A percentile compares a stretch with the other conserved stretches of the same genome.
Evolutionary conservation across 139 green algal genomes (phyloP).

Genomic region (Auxenochlorella protothecoides): DNA sequence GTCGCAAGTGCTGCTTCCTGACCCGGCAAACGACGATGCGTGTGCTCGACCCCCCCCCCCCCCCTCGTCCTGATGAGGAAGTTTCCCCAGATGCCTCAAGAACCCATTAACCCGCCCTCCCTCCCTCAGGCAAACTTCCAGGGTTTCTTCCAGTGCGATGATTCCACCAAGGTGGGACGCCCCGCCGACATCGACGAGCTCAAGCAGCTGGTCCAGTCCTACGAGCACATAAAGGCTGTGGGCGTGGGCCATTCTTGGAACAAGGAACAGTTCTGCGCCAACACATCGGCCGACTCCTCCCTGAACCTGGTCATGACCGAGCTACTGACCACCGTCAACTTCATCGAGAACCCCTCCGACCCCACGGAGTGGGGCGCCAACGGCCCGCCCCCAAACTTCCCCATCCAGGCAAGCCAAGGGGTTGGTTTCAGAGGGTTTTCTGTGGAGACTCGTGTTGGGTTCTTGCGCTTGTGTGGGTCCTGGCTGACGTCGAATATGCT

Average conservation of each 20-base stretch:
- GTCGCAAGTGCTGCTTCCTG: too few relatives aligned
- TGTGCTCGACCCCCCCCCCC: neutral
- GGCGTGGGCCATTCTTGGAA: conserved; percentile 52
- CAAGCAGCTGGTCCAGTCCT: conserved; percentile 11
- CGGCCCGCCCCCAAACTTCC: conserved; percentile 5
- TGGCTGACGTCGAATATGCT: too few relatives aligned
- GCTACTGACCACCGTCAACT: conserved; percentile 13
- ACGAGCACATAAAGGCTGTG: conserved; percentile 1
- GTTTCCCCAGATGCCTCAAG: too few relatives aligned
- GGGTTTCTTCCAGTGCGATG: conserved; percentile 37
- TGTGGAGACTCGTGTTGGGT: too few relatives aligned
- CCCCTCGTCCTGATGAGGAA: neutral
- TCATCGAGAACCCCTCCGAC: conserved; percentile 11
- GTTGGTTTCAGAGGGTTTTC: too few relatives aligned
- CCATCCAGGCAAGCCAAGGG: conserved; percentile 4
- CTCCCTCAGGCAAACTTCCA: conserved; percentile 9
- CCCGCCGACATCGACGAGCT: conserved; percentile 29
- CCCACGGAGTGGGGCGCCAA: neutral
- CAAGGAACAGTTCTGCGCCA: conserved; percentile 10
- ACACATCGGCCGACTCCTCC: neutral
- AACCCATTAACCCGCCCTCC: neutral
- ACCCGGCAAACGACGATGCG: too few relatives aligned
- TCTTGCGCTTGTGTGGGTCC: too few relatives aligned
- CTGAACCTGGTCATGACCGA: conserved; percentile 57
- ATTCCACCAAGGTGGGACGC: conserved; percentile 27